Evolutionary conservation across 192 early-diverging fungal genomes (phyloP), one percentile per base, ranked within the genome.

Genomic region (Linnemannia elongata): DNA sequence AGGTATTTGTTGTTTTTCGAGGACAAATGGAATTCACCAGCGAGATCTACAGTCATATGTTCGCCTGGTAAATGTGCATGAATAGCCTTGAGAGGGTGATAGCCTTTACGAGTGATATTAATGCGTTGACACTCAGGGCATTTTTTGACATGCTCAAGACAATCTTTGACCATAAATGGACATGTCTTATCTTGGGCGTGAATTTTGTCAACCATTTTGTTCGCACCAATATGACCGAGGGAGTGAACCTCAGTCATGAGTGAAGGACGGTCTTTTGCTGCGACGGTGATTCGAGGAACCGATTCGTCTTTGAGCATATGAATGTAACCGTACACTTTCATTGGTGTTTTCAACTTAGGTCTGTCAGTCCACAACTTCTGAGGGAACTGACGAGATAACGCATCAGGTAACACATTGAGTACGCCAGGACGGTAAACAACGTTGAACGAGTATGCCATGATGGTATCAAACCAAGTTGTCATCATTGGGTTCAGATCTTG

Each of bases 401-500:
- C 80, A 44, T 81, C 80, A 0, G 80, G 80, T n/a, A 81, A 42
- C 13, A 81, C 33, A 68, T 81, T 81, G 4, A 81, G 18, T 2
- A 76, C 45, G 24, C 81, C 81, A 30, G 81, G 74, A 8, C 74
- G 30, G 45, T 82, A 76, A 1, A 54, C 44, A n/a, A 76, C 69
- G 12, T 66, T 57, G 42, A 82, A 82, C 10, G 71, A 52, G 44
- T 87, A 89, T 1, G 75, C 35, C 5, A 87, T 70, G 44, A 82
- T 75, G 30, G 71, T 77, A 15, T 83, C 76, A 24, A 69, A 72
- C 76, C 82, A 83, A 0, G 36, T 33, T 1, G 74, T 74, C 35
- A 83, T 13, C 82, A 83, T 83, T 6, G 82, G n/a, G 27, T 83
- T 83, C 39, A 82, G 1, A 54, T 82, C 39, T 13, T 71, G 24